Percentiles rank a stretch among this genome's conserved stretches.
Conservation (phyloP, 371 early-diverging fungal species). For the Mortierella sp. region DNA sequence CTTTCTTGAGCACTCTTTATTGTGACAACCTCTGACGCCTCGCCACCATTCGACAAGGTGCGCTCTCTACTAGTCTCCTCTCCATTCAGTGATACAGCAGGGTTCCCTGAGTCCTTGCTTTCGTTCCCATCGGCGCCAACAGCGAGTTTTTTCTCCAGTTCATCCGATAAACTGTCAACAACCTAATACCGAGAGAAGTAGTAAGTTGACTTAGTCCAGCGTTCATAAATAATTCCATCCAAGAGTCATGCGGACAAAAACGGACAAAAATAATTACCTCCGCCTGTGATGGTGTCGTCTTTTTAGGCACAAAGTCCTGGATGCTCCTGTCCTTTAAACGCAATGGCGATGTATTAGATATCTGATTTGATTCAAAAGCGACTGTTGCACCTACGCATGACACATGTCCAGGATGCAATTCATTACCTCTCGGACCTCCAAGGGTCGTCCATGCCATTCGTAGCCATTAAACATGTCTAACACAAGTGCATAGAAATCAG, state of each 20-base stretch:
- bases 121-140: background rate
- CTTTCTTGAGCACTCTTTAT: conserved; percentile 14
- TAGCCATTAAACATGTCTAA: conserved; percentile 64
- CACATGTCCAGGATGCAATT: background rate
- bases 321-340: conserved; percentile 41
- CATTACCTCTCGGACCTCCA: conserved; percentile 71
- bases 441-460: conserved; percentile 65
- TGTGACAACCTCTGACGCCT: background rate
- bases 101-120: background rate
- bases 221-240: background rate
- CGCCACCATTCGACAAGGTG: background rate
- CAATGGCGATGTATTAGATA: background rate
- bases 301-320: conserved; percentile 28
- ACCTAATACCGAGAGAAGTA: background rate
- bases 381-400: background rate
- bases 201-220: background rate
- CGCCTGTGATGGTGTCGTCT: background rate
- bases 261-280: background rate
- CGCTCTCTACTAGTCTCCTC: background rate
- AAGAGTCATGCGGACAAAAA: background rate
- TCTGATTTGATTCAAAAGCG: background rate
- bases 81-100: background rate
- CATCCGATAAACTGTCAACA: background rate
- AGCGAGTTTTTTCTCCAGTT: background rate
- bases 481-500: background rate